Conservation (phyloP, 1,284 basidiomycete species). For the Puccinia triticina region DNA sequence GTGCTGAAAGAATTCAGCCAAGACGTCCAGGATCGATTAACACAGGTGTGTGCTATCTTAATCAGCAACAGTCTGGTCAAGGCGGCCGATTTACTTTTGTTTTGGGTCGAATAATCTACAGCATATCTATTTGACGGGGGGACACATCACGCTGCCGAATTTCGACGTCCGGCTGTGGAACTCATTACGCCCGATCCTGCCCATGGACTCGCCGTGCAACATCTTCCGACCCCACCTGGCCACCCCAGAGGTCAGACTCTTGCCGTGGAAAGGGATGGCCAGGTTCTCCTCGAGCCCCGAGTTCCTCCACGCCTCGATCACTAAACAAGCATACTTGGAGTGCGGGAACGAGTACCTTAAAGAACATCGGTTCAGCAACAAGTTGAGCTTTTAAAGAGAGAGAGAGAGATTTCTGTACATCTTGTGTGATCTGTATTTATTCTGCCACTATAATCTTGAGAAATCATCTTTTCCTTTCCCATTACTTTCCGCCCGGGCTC, state of each 20-base stretch:
- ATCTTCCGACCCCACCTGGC: constrained; percentile 65
- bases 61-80: not conserved
- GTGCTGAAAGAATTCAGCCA: constrained; percentile 79
- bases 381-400: constrained; percentile 16
- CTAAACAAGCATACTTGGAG: constrained; percentile 84
- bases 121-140: constrained; percentile 90
- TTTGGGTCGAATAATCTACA: too few relatives aligned
- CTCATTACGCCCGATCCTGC: constrained; percentile 75
- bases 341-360: constrained; percentile 72
- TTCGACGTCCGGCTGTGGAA: constrained; percentile 71
- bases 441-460: not conserved
- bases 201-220: constrained; percentile 73
- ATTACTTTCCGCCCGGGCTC: too few relatives aligned
- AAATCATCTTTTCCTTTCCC: too few relatives aligned
- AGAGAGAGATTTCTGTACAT: not conserved
- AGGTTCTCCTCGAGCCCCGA: constrained; percentile 72
- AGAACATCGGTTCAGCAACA: constrained; percentile 43
- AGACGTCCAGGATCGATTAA: constrained; percentile 69
- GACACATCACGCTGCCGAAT: constrained; percentile 74
- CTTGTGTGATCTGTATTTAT: not conserved
- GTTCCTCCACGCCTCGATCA: constrained; percentile 68
- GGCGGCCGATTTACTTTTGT: constrained; percentile 54
- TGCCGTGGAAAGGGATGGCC: constrained; percentile 93
- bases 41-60: constrained; percentile 61
- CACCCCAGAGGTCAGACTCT: constrained; percentile 68